Base-by-base conservation (phyloP, 129 eudicot species). In the Erigeron canadensis region DNA sequence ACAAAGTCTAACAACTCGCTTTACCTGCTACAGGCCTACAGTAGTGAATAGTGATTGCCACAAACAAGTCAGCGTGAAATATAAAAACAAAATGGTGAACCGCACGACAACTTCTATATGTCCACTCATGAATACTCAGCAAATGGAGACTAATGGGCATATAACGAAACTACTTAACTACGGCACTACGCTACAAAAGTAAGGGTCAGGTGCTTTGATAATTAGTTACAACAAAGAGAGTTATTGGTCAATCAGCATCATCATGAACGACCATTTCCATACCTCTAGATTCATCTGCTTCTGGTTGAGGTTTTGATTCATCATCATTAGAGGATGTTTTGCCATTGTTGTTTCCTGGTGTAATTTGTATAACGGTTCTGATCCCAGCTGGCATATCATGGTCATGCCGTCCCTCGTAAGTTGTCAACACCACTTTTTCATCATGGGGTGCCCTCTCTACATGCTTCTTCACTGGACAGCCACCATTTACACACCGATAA, bases 391-490 rank as follows among this genome's bases (percentile, higher is more conserved):
- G 90, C 63, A 81, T 64, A 28, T 71, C 83, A 48, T 88, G 90
- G 76, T 77, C 84, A 50, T 84, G 95, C 12, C 70, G 73, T 63
- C 95, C 95, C 74, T 87, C 94, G 23, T 87, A 87, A 45, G 95
- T 87, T 16, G 89, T 84, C 48, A 87, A 76, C 41, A 87, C 95
- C 57, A 84, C 74, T 70, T 80, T 87, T 48, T 76, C 77, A 63
- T 88, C 90, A 78, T 82, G 79, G n/a, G 90, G 75, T 48, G 95
- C 83, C 75, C 95, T 70, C 76, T 85, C 90, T 39, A 88, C 95
- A 12, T 83, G 95, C 63, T 88, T 85, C 84, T 85, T 85, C 28
- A 76, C 90, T 17, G 90, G 84, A 75, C 90, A 88, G 28, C 90
- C 88, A 39, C 80, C 70, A 74, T 67, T 72, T 38, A 87, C 75